A percentile compares a stretch with the other conserved stretches of the same genome.
Evolutionary conservation across 257 asterid species (phyloP).

Genomic region (Petrea volubilis): DNA sequence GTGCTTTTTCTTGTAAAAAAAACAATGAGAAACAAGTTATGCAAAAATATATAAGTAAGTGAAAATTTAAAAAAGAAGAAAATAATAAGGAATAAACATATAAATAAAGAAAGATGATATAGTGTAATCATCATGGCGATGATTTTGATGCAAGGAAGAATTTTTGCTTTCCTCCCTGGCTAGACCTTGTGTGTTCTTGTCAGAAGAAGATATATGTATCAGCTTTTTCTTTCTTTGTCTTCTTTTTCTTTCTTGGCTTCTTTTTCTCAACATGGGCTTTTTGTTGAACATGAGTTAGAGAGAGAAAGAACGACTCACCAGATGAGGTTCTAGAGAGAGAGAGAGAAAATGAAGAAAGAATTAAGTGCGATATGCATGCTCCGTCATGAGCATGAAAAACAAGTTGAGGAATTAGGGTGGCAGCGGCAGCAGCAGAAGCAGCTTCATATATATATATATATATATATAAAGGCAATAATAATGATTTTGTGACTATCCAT

Average conservation of each 20-base stretch:
- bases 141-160: conserved; percentile 67
- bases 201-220: conserved; percentile 54
- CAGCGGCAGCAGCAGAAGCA: too few species aligned
- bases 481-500: conserved; percentile 45
- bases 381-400: conserved; percentile 23
- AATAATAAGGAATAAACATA: conserved; percentile 40
- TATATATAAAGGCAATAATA: conserved; percentile 36
- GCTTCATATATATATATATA: conserved; percentile 31
- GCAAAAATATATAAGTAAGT: conserved; percentile 15
- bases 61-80: conserved; percentile 33
- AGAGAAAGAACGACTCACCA: conserved; percentile 10
- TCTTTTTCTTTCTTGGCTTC: conserved; percentile 30
- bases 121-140: conserved; percentile 74
- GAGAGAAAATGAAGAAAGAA: conserved; percentile 9
- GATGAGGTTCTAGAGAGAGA: conserved; percentile 23
- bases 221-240: conserved; percentile 46
- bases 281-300: conserved; percentile 36
- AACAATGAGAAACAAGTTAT: conserved; percentile 29
- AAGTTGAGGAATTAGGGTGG: conserved; percentile 35
- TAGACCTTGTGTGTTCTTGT: conserved; percentile 40
- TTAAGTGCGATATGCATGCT: conserved; percentile 18
- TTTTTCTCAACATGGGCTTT: conserved; percentile 60
- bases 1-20: conserved; percentile 34
- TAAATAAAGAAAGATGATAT: conserved; percentile 68
- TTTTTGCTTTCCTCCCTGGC: conserved; percentile 38